Evolutionary conservation across 2,329 filamentous ascomycete species (phyloP).

Genomic region (Fusarium chaquense): DNA sequence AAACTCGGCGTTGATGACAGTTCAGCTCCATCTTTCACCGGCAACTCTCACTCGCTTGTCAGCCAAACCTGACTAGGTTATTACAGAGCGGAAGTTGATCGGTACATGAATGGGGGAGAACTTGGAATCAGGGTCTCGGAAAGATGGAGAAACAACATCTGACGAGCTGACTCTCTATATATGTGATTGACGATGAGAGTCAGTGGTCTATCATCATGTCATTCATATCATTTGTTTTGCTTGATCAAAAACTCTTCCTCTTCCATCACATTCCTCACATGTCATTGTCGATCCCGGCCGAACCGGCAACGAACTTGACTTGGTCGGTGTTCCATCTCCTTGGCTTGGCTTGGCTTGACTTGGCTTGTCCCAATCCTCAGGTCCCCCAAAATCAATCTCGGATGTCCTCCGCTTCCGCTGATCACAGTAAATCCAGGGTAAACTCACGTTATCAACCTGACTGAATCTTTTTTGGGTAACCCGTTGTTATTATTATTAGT

Average conservation of each 20-base stretch:
- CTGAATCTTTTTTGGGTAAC: background rate
- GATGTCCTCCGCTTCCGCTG: constrained; percentile 18
- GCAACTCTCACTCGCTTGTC: constrained; percentile 21
- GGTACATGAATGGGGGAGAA: background rate
- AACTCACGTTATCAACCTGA: background rate
- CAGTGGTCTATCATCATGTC: background rate
- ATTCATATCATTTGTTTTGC: constrained; percentile 6
- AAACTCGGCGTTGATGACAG: background rate
- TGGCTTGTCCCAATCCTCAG: constrained; percentile 5
- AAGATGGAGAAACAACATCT: background rate
- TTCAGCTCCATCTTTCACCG: constrained; percentile 3
- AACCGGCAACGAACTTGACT: constrained; percentile 11
- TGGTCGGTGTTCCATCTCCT: constrained; percentile 11
- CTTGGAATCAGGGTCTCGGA: constrained; percentile 1
- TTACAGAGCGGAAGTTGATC: constrained; percentile 14
- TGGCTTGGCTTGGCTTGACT: background rate
- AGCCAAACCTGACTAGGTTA: constrained; percentile 28
- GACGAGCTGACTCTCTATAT: background rate
- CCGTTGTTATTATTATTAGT: background rate
- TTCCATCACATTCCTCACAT: constrained; percentile 36
- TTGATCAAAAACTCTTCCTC: constrained; percentile 7
- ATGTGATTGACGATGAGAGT: background rate
- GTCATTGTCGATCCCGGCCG: constrained; percentile 35
- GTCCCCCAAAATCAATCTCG: constrained; percentile 1
- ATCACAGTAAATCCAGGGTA: constrained; percentile 5